Evolutionary conservation across 768 basidiomycete species (phyloP).

Genomic region (Candolleomyces efflorescens): DNA sequence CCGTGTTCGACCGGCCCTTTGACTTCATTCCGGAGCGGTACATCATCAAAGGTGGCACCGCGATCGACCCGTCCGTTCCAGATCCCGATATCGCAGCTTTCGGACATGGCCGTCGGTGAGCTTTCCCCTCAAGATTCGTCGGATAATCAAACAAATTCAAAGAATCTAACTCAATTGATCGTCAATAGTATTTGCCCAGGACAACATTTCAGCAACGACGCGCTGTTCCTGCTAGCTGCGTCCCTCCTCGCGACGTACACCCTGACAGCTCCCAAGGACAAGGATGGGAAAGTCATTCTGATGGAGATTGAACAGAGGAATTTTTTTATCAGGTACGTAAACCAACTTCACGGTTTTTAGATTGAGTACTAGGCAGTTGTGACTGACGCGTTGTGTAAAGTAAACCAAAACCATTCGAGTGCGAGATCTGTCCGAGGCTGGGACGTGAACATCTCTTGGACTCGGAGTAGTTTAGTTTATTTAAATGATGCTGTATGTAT

Average conservation of each 20-base stretch:
- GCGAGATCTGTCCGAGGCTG: too few relatives aligned
- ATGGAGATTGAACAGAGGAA: neutral
- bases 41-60: constrained; percentile 19
- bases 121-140: neutral
- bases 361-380: too few relatives aligned
- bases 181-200: constrained; percentile 36
- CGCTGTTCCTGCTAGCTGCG: constrained; percentile 23
- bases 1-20: constrained; percentile 18
- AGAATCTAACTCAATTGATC: neutral
- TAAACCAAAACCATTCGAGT: too few relatives aligned
- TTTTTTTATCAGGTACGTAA: too few relatives aligned
- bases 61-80: constrained; percentile 12
- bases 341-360: too few relatives aligned
- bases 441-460: too few relatives aligned
- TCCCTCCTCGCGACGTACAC: constrained; percentile 12
- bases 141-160: neutral
- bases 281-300: neutral
- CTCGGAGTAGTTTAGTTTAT: too few relatives aligned
- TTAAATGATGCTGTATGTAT: too few relatives aligned
- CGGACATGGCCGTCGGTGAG: constrained; percentile 23
- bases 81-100: constrained; percentile 9
- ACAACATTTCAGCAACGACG: constrained; percentile 35
- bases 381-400: too few relatives aligned
- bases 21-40: constrained; percentile 39
- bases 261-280: constrained; percentile 2